Evolutionary conservation across 2,329 filamentous ascomycete species (phyloP), one percentile per base, ranked within the genome.

Genomic region (Tetracladium maxilliforme): DNA sequence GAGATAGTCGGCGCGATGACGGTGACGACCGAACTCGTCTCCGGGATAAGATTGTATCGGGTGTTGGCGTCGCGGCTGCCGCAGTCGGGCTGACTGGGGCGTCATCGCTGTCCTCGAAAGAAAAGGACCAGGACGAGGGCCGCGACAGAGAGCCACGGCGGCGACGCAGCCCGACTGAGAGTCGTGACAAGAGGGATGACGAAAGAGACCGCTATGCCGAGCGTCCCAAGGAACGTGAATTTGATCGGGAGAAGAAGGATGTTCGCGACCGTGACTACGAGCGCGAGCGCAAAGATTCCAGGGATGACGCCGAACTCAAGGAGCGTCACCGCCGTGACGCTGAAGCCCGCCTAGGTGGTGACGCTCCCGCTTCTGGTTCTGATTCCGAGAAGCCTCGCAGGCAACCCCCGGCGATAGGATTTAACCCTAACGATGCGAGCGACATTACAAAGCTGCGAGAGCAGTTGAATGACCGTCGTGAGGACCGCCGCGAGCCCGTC

Each of bases 121-220:
- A 10, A 28, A 28, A n/a, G 21, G 28, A 17, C 24, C 22, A 25
- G 29, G 26, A 12, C 27, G 22, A 18, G 19, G 12, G 21, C 24
- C 19, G 17, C 24, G 4, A 16, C 21, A 2, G 39, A 39, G 16
- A 31, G 32, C 22, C 27, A 27, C 10, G 39, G 35, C 6, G 39
- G 39, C 23, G 36, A 30, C 13, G 37, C 40, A 4, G 27, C 26
- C 11, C 42, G 42, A 1, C 2, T n/a, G n/a, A n/a, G n/a, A n/a
- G n/a, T n/a, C n/a, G n/a, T n/a, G n/a, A n/a, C n/a, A n/a, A n/a
- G n/a, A n/a, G n/a, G n/a, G n/a, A n/a, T n/a, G n/a, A n/a, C n/a
- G n/a, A n/a, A n/a, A n/a, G n/a, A n/a, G n/a, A n/a, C n/a, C n/a
- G n/a, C n/a, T n/a, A n/a, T n/a, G n/a, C n/a, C n/a, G n/a, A n/a